Base-by-base conservation (phyloP, 2,329 filamentous ascomycete species). In the Scedosporium apiospermum region DNA sequence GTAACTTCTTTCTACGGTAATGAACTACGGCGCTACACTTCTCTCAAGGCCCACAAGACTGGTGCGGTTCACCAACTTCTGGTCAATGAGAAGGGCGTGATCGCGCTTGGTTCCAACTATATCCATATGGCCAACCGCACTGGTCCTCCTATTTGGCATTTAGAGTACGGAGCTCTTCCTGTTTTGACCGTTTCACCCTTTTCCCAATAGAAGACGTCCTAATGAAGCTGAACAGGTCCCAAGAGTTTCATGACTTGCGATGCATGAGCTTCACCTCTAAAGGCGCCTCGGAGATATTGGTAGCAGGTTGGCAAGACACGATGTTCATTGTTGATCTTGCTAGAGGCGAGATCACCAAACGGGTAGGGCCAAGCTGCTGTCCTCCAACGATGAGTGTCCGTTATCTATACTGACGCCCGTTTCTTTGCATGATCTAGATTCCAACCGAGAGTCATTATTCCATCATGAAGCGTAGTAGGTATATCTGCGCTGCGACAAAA, bases 261-360 rank as follows among this genome's bases (percentile, higher is more conserved):
- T 98, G 95, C 75, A 98, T 98, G 92, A 93, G 89, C 72, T 97
- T 96, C 72, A 96, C 91, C 1, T 92, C 90, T 30, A 92, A 92
- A 70, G 89, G 89, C 7, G 90, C 89, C 27, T 83, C 85, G 14
- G 89, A 96, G 70, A 88, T 99, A 63, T 78, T 99, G 21, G 90
- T 93, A 41, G 95, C 92, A 57, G 95, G 95, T 57, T 85, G 88
- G 67, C 95, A 99, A 75, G 84, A 88, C 62, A 83, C 83, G 59
- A 96, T 99, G 89, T 89, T 96, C 71, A 87, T 86, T 21, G 81
- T 88, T 65, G 85, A 88, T 71, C 80, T 86, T 58, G 80, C 81
- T 70, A 91, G 90, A 74, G 90, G 90, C 41, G 83, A 85, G 65
- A 82, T 93, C 62, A 79, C 86, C 57, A 88, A 89, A 73, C 83